Base-by-base conservation (phyloP, 169 alveolate genomes). In the Eimeria tenella region DNA sequence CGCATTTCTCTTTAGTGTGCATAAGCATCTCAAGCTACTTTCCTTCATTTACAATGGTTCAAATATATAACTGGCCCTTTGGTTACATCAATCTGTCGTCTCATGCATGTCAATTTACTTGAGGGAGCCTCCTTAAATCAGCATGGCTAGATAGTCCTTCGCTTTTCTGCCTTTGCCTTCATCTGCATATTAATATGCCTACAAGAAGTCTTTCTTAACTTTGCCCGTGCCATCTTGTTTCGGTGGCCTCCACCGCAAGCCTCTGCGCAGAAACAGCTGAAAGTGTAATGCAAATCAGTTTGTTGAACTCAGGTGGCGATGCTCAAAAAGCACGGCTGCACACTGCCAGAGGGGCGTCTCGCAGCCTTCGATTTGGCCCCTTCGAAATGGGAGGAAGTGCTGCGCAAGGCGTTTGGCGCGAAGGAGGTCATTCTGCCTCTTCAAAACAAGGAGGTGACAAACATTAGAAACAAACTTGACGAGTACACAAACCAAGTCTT, bases 331-430 rank as follows among this genome's bases (percentile, higher is more conserved):
- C 94, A 90, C 63, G 90, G 90, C n/a, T 77, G 90, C 17, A 9
- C 25, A 13, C 52, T 90, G 25, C 97, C 97, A 55, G 98, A 97
- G 83, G 98, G 97, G 82, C 97, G 97, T 10, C 96, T 98, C 89
- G 93, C 94, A 56, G 97, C 97, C 68, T 97, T 98, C 62, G 99
- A 98, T 91, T 97, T 97, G 93, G 97, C 97, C 10, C 97, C 96
- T 62, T 95, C 98, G 88, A 91, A 95, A 74, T 98, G 98, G 97
- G 97, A 96, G 70, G 99, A 98, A 84, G 98, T 97, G 19, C 96
- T 97, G 88, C 97, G 97, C 70, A 97, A 96, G 95, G 99, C 98
- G 31, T 97, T 97, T 93, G 98, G 97, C 31, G 98, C 96, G 23
- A 97, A 97, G 94, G 98, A 98, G 90, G 96, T 95, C 74, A 98